A percentile compares a stretch with the other conserved stretches of the same genome.
These are phyloP conservation scores for Lagenaria siceraria DNA, from an alignment of 306 rosid species.

Conservation along the genomic window DNA sequence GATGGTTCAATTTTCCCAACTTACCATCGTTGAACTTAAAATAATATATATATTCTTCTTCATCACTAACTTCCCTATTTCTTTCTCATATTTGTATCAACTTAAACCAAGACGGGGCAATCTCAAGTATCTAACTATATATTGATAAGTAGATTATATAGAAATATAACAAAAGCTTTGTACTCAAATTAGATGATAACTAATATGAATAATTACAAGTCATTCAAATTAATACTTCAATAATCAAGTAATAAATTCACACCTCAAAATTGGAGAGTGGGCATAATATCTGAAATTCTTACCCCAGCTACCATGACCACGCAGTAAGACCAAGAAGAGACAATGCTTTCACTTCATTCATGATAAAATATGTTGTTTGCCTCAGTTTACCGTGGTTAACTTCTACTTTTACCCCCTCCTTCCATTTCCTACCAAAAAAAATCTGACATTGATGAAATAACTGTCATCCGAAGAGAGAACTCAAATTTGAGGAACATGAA, in stretches of 20 bases:
- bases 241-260: background rate
- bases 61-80: background rate
- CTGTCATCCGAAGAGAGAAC: background rate
- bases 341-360: background rate
- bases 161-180: background rate
- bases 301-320: background rate
- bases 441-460: background rate
- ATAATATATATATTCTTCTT: no score
- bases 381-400: background rate
- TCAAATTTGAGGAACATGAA: background rate
- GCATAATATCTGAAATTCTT: constrained; percentile 1
- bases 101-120: background rate
- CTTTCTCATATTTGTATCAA: background rate
- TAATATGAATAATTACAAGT: background rate
- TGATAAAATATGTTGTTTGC: background rate
- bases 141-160: background rate
- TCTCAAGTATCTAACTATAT: background rate
- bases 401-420: background rate
- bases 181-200: background rate
- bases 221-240: background rate
- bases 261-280: constrained; percentile 3
- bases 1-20: background rate
- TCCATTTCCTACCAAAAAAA: background rate
- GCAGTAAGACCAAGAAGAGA: background rate
- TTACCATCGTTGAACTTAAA: no score